phyloP scores from a whole-genome alignment of 306 rosid species.

The Gastrolobium villosum region DNA sequence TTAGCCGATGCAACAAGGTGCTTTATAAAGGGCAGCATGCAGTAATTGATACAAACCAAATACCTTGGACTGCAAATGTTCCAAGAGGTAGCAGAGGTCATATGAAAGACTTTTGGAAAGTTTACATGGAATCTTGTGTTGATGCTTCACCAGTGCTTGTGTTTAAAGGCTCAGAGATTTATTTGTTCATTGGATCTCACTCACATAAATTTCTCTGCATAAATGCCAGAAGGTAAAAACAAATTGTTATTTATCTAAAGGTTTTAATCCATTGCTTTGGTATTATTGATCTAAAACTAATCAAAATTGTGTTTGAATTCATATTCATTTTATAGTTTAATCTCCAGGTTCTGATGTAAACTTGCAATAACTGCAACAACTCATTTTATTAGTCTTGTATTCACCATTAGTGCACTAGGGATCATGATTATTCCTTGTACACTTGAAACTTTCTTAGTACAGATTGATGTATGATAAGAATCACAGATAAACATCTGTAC shows the following conservation, averaged over 20 bases:
- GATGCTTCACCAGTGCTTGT: constrained; percentile 94
- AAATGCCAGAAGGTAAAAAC: constrained; percentile 80
- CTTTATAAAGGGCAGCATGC: constrained; percentile 51
- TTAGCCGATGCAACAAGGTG: constrained; percentile 86
- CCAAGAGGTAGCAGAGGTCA: constrained; percentile 58
- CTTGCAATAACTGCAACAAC: background rate
- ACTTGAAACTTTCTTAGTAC: constrained; percentile 14
- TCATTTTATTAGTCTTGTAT: background rate
- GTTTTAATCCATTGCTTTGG: constrained; percentile 14
- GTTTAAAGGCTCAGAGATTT: constrained; percentile 60
- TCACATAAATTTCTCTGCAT: constrained; percentile 83
- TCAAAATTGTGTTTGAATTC: constrained; percentile 15
- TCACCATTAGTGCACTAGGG: constrained; percentile 5
- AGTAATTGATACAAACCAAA: constrained; percentile 47
- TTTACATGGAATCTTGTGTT: constrained; percentile 87
- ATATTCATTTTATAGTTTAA: constrained; percentile 36
- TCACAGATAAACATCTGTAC: constrained; percentile 20
- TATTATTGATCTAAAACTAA: constrained; percentile 1
- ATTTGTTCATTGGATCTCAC: constrained; percentile 91
- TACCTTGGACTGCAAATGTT: constrained; percentile 51
- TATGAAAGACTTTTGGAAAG: constrained; percentile 76
- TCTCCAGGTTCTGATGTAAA: constrained; percentile 18
- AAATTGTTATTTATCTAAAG: constrained; percentile 22
- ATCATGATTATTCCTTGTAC: constrained; percentile 19
- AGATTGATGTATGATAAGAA: constrained; percentile 31